These are phyloP conservation scores for Saccharum spontaneum DNA, from an alignment of 176 grass and related monocot genomes.

Conservation along the genomic window DNA sequence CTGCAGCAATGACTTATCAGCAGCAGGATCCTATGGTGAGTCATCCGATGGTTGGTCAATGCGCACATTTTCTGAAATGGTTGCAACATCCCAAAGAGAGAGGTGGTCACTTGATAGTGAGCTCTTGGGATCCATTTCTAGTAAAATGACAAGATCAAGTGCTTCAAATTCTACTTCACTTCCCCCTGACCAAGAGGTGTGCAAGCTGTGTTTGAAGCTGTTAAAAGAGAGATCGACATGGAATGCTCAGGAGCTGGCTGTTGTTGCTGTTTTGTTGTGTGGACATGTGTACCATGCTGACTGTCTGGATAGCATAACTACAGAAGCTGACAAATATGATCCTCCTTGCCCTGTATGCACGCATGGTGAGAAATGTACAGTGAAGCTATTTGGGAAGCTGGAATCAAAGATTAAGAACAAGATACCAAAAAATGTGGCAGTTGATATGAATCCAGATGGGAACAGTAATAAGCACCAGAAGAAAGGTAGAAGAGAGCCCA, in stretches of 20 bases:
- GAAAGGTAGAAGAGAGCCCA: constrained; percentile 35
- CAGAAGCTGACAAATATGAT: constrained; percentile 77
- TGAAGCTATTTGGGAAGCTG: constrained; percentile 71
- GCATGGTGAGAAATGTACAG: constrained; percentile 71
- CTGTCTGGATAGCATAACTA: constrained; percentile 85
- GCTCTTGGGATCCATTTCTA: constrained; percentile 54
- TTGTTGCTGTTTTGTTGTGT: constrained; percentile 83
- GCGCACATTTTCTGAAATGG: constrained; percentile 90
- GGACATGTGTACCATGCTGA: constrained; percentile 87
- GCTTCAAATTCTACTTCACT: constrained; percentile 38
- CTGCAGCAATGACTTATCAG: constrained; percentile 58
- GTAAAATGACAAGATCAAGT: constrained; percentile 49
- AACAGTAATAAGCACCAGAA: constrained; percentile 45
- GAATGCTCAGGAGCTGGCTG: constrained; percentile 61
- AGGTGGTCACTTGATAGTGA: constrained; percentile 86
- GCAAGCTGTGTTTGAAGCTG: constrained; percentile 69
- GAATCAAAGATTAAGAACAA: constrained; percentile 55
- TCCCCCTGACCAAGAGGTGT: constrained; percentile 61
- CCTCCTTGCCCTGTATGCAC: constrained; percentile 80
- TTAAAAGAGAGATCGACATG: constrained; percentile 65
- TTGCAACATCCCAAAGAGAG: constrained; percentile 73
- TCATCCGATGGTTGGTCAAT: constrained; percentile 97
- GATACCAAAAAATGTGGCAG: constrained; percentile 46
- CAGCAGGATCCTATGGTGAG: constrained; percentile 49
- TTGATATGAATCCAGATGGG: constrained; percentile 47